Evolutionary conservation across 2,329 filamentous ascomycete species (phyloP), one percentile per base, ranked within the genome.

Genomic region (Lasiodiplodia sp.): DNA sequence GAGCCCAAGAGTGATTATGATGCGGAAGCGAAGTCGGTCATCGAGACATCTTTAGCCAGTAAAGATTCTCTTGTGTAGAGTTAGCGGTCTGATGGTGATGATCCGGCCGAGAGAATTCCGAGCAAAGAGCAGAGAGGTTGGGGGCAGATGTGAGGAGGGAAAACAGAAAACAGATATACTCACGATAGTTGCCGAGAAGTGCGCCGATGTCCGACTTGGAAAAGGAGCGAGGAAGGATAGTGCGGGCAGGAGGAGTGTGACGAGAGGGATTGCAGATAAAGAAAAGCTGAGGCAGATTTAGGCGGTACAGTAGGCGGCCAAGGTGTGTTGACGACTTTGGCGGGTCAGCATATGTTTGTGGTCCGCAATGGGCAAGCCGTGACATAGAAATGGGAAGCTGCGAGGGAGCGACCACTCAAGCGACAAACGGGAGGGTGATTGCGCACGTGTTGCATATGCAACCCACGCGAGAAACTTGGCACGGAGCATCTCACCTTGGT

Each of bases 61-160:
- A 25, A 57, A 14, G 65, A 23, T 49, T 40, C 55, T 23, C 18
- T 40, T 38, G 31, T 23, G 34, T 25, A 8, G 4, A 18, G 34
- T 67, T 37, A 67, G 65, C 65, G 34, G 38, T 34, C 21, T 40
- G 28, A 18, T 51, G 55, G 31, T 16, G 16, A 40, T 44, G 28
- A 51, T 44, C 37, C 64, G 52, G 40, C 64, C 64, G 53, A 66
- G 64, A 49, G 23, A 60, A 38, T 51, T 67, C 55, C 65, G 55
- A 67, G 52, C 44, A 16, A 25, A 31, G 21, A 31, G 25, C 12
- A 23, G 18, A 51, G 16, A 21, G n/a, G n/a, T 14, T 18, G 28
- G 11, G 5, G 18, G 12, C 28, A 38, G 60, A 7, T 11, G 37
- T 40, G 47, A 23, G 3, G 44, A 47, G 6, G 44, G 44, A 3